Evolutionary conservation across 2,329 filamentous ascomycete species (phyloP).

Genomic region (Arthroderma uncinatum): DNA sequence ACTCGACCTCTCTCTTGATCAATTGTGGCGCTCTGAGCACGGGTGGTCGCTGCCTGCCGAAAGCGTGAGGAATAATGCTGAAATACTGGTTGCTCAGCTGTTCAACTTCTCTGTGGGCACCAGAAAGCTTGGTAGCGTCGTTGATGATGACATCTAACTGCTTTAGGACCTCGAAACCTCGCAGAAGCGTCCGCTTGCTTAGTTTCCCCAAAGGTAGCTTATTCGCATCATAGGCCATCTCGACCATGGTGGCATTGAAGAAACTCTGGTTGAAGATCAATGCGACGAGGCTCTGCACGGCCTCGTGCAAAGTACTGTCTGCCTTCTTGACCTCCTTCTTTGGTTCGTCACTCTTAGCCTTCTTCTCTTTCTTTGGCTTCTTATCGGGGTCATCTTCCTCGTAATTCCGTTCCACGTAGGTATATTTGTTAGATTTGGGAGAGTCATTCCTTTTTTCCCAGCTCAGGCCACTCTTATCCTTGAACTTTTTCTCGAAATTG

Average conservation of each 20-base stretch:
- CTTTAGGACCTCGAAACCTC: conserved; percentile 67
- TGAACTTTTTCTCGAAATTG: conserved; percentile 47
- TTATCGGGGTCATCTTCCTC: conserved; percentile 45
- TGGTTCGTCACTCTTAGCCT: conserved; percentile 21
- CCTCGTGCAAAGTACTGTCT: conserved; percentile 47
- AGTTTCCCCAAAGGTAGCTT: conserved; percentile 79
- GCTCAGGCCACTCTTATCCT: conserved; percentile 42
- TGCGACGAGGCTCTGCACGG: conserved; percentile 58
- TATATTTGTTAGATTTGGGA: conserved; percentile 54
- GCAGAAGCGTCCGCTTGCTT: conserved; percentile 63
- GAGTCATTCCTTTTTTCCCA: conserved; percentile 39
- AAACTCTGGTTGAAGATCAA: conserved; percentile 73
- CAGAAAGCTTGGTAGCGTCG: conserved; percentile 32
- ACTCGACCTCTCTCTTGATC: conserved; percentile 65
- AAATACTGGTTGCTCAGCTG: conserved; percentile 68
- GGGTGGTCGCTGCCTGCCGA: conserved; percentile 62
- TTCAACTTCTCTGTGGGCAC: conserved; percentile 41
- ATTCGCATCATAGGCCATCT: conserved; percentile 39
- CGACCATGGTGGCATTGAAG: conserved; percentile 47
- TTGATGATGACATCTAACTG: conserved; percentile 58
- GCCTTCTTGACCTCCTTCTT: conserved; percentile 29
- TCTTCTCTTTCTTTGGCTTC: conserved; percentile 22
- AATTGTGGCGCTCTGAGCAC: conserved; percentile 46
- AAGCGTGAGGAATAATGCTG: conserved; percentile 68
- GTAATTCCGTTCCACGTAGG: conserved; percentile 70